Conservation (phyloP, 2,329 filamentous ascomycete species). For the Fusarium zealandicum region DNA sequence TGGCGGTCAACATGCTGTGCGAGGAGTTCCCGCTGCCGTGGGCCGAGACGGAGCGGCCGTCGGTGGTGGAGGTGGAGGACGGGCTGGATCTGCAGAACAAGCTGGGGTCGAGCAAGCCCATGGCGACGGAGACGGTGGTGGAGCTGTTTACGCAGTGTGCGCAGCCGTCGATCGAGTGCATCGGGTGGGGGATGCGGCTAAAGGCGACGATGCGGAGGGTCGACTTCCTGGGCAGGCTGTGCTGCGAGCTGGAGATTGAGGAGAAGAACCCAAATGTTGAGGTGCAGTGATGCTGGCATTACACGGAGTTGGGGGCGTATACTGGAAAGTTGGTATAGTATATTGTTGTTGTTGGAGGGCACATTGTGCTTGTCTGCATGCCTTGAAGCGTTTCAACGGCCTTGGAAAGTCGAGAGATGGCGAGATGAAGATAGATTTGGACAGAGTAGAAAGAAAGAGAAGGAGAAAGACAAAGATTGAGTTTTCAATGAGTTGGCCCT, state of each 20-base stretch:
- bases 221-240: constrained; percentile 36
- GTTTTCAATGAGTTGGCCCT: too few relatives aligned
- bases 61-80: constrained; percentile 38
- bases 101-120: constrained; percentile 30
- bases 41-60: constrained; percentile 31
- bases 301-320: constrained; percentile 13
- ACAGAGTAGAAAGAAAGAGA: too few relatives aligned
- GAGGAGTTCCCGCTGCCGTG: constrained; percentile 38
- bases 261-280: constrained; percentile 32
- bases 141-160: constrained; percentile 38
- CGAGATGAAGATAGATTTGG: neutral
- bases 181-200: constrained; percentile 35
- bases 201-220: constrained; percentile 35
- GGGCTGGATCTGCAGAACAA: constrained; percentile 33
- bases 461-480: too few relatives aligned
- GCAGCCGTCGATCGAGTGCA: constrained; percentile 32
- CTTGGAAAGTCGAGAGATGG: too few relatives aligned
- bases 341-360: constrained; percentile 8
- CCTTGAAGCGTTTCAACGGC: neutral
- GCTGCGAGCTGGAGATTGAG: constrained; percentile 39
- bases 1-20: constrained; percentile 39
- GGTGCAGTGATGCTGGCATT: constrained; percentile 27
- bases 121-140: constrained; percentile 35
- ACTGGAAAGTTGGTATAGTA: too few relatives aligned
- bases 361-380: neutral